Percentiles rank a stretch among this genome's conserved stretches.
These are phyloP conservation scores for Middelhovenomyces tepae DNA, from an alignment of 805 yeast genomes.

Conservation along the genomic window DNA sequence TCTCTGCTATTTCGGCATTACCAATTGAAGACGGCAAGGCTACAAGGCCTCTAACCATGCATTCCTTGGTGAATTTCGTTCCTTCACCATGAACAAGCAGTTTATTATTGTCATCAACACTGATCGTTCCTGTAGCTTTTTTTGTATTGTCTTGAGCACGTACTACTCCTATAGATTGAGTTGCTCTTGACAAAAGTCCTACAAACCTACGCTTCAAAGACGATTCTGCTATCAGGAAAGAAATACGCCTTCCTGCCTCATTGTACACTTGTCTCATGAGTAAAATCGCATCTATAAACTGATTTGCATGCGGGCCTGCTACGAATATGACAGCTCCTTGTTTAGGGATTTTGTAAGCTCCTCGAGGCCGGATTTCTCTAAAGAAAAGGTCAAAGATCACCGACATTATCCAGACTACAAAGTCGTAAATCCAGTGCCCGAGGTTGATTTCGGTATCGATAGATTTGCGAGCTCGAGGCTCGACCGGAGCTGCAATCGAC, in stretches of 20 bases:
- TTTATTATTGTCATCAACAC: constrained; percentile 44
- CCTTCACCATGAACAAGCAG: constrained; percentile 51
- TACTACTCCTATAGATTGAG: constrained; percentile 81
- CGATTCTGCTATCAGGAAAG: constrained; percentile 78
- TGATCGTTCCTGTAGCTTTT: constrained; percentile 59
- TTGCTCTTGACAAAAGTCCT: constrained; percentile 67
- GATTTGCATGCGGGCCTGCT: constrained; percentile 97
- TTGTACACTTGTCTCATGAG: constrained; percentile 72
- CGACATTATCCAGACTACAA: constrained; percentile 28
- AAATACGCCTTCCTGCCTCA: constrained; percentile 57
- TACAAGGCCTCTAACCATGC: constrained; percentile 55
- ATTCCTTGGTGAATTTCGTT: constrained; percentile 58
- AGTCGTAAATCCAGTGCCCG: constrained; percentile 26
- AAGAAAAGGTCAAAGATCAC: constrained; percentile 61
- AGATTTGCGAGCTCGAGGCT: constrained; percentile 3
- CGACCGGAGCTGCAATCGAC: too few relatives aligned
- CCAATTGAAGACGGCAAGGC: constrained; percentile 77
- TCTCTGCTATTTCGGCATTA: constrained; percentile 56
- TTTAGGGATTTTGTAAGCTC: constrained; percentile 63
- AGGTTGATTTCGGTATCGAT: constrained; percentile 13
- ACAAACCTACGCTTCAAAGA: constrained; percentile 59
- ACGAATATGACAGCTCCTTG: constrained; percentile 85
- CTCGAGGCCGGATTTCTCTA: constrained; percentile 81
- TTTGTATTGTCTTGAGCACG: constrained; percentile 83
- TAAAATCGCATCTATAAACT: constrained; percentile 77